Evolutionary conservation across 129 eudicot genomes (phyloP).

Genomic region (Erigeron canadensis): DNA sequence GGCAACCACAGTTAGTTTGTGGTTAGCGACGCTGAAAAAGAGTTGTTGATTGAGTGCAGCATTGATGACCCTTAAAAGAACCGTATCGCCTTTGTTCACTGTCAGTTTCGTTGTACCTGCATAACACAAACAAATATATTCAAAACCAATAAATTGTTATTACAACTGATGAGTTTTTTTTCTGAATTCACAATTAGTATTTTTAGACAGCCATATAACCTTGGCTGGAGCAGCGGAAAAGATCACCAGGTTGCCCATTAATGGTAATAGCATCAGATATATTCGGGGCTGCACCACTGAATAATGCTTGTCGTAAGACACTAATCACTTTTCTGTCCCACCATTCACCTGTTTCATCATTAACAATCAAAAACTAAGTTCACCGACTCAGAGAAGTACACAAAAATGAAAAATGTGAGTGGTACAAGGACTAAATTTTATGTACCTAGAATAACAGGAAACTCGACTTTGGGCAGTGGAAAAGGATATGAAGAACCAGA

Average conservation of each 20-base stretch:
- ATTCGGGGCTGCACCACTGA: conserved; percentile 74
- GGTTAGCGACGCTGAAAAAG: conserved; percentile 76
- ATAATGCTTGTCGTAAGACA: conserved; percentile 50
- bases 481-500: conserved; percentile 65
- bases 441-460: conserved; percentile 69
- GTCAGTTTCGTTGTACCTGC: conserved; percentile 51
- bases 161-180: not conserved
- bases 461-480: conserved; percentile 54
- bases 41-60: conserved; percentile 90
- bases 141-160: not conserved
- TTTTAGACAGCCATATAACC: conserved; percentile 27
- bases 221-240: conserved; percentile 69
- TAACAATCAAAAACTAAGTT: not conserved
- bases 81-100: conserved; percentile 62
- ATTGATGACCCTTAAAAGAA: conserved; percentile 80
- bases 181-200: not conserved
- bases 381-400: not conserved
- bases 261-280: conserved; percentile 79
- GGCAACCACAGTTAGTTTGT: conserved; percentile 66
- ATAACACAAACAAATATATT: not conserved
- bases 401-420: not conserved
- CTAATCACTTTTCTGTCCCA: conserved; percentile 68
- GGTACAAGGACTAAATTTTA: not conserved
- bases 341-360: conserved; percentile 71
- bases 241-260: conserved; percentile 91